These are phyloP conservation scores for Clarireedia paspali DNA, from an alignment of 2,329 filamentous ascomycete species.

Conservation along the genomic window DNA sequence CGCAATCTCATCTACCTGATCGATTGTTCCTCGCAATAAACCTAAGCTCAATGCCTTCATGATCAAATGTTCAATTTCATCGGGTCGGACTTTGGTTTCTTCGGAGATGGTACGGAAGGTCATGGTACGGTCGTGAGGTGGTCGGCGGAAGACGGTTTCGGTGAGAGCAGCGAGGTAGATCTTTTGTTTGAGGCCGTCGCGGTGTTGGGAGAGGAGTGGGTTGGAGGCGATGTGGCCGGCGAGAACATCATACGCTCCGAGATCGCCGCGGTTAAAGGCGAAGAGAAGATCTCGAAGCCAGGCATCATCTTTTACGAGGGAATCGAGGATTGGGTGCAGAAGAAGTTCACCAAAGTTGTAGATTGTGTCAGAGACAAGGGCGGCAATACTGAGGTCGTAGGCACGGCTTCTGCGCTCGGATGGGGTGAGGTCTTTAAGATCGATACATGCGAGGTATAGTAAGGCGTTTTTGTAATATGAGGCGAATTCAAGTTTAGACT, in stretches of 20 bases:
- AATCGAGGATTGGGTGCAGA: constrained; percentile 89
- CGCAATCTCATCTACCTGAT: constrained; percentile 90
- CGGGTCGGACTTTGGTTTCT: constrained; percentile 83
- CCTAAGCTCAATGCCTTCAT: constrained; percentile 99
- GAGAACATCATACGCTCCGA: constrained; percentile 77
- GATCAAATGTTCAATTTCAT: constrained; percentile 95
- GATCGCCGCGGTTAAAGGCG: constrained; percentile 93
- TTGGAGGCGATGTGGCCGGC: constrained; percentile 76
- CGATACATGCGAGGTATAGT: constrained; percentile 93
- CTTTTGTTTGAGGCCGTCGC: constrained; percentile 86
- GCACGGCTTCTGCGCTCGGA: constrained; percentile 75
- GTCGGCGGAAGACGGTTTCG: constrained; percentile 90
- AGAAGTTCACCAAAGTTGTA: constrained; percentile 99
- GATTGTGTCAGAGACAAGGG: constrained; percentile 87
- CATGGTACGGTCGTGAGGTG: constrained; percentile 92
- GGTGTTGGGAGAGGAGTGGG: constrained; percentile 69
- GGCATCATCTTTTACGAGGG: constrained; percentile 66
- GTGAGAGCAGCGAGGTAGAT: constrained; percentile 95
- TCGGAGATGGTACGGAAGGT: constrained; percentile 79
- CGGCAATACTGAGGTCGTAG: constrained; percentile 87
- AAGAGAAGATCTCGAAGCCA: constrained; percentile 97
- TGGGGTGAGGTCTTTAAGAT: constrained; percentile 65
- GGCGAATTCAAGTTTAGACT: constrained; percentile 83
- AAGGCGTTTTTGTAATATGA: constrained; percentile 97
- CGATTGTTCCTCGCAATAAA: constrained; percentile 82